These are phyloP conservation scores for Boechera stricta DNA, from an alignment of 345 rosid genomes.

Conservation along the genomic window DNA sequence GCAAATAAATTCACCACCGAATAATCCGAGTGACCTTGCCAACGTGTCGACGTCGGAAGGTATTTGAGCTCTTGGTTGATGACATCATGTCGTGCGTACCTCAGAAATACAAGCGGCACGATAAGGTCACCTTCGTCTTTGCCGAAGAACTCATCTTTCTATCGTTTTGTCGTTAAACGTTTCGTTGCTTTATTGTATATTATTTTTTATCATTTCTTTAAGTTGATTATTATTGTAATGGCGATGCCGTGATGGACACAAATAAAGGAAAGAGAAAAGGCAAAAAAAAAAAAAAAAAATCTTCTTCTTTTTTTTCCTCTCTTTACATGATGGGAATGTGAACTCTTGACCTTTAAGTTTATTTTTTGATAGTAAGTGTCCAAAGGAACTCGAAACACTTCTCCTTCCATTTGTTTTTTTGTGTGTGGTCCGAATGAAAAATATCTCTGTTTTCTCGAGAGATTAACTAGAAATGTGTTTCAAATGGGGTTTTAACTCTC, in stretches of 20 bases:
- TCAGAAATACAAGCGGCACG: conserved; percentile 44
- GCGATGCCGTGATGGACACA: conserved; percentile 16
- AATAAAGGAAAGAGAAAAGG: conserved; percentile 14
- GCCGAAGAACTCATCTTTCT: conserved; percentile 5
- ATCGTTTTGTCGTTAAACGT: conserved; percentile 34
- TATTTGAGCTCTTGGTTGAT: conserved; percentile 26
- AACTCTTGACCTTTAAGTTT: conserved; percentile 39
- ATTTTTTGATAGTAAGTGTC: conserved; percentile 26
- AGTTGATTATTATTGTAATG: conserved; percentile 25
- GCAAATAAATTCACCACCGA: neutral
- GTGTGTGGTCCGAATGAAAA: conserved; percentile 17
- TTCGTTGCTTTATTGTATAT: conserved; percentile 27
- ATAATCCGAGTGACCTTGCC: neutral
- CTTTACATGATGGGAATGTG: conserved; percentile 38
- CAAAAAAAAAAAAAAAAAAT: neutral
- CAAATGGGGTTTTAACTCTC: neutral
- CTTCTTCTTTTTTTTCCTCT: conserved; percentile 11
- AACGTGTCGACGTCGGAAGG: conserved; percentile 24
- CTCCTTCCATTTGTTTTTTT: conserved; percentile 3
- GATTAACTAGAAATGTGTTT: neutral
- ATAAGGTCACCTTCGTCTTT: conserved; percentile 30
- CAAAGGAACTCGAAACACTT: conserved; percentile 29
- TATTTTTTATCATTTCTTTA: neutral
- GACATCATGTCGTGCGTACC: conserved; percentile 49
- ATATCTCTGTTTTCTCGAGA: conserved; percentile 23